Percentiles rank a stretch among this genome's conserved stretches.
phyloP scores from a whole-genome alignment of 164 flowering plant genomes.

The Akebia trifoliata region DNA sequence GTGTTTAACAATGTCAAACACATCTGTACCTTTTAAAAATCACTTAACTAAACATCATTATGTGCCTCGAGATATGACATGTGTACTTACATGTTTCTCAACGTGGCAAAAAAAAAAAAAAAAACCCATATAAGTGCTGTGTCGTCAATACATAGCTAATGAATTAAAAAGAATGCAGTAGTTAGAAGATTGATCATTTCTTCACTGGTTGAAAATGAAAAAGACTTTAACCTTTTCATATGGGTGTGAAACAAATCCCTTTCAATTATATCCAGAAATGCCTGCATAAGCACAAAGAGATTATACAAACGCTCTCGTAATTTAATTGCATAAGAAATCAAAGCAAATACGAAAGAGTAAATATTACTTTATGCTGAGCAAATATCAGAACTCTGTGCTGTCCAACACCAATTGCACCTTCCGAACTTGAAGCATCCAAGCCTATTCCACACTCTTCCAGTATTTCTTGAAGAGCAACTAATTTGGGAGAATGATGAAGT shows the following conservation, averaged over 20 bases:
- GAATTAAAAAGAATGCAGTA: neutral
- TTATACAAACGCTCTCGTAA: constrained; percentile 2
- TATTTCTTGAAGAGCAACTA: constrained; percentile 93
- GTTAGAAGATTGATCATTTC: no score
- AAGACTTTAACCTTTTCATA: constrained; percentile 64
- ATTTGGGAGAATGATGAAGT: constrained; percentile 84
- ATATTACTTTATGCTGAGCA: constrained; percentile 85
- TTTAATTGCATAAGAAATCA: neutral
- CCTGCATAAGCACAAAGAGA: constrained; percentile 43
- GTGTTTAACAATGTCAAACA: no score
- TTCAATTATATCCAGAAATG: constrained; percentile 89
- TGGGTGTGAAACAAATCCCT: constrained; percentile 79
- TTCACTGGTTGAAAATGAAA: neutral
- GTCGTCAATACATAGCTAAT: neutral
- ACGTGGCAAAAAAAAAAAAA: neutral
- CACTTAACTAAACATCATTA: no score
- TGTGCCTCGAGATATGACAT: no score
- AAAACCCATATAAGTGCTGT: neutral
- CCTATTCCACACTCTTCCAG: constrained; percentile 99
- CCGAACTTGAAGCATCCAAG: constrained; percentile 65
- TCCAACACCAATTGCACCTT: constrained; percentile 53
- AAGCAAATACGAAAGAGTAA: constrained; percentile 6
- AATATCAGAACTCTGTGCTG: constrained; percentile 95
- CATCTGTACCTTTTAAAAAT: no score
- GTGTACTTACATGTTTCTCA: no score